These are phyloP conservation scores for Huntiella omanensis DNA, from an alignment of 2,329 filamentous ascomycete species.

Conservation along the genomic window DNA sequence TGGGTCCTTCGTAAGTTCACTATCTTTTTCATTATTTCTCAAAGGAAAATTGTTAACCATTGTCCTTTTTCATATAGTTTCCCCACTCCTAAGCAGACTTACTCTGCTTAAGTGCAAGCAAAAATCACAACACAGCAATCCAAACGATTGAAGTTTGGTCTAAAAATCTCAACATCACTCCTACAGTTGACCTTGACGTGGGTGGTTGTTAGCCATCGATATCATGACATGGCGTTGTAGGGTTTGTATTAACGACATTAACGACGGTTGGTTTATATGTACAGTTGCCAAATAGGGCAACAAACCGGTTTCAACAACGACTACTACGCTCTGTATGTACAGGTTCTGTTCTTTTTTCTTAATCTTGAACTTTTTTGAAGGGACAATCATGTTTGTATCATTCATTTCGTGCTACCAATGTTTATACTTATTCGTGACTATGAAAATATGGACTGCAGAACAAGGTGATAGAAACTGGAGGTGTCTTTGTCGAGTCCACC, in stretches of 20 bases:
- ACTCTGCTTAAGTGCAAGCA: slow-evolving; percentile 24
- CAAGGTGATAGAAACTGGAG: too few relatives aligned
- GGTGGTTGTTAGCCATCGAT: not conserved
- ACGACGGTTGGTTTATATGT: slow-evolving; percentile 6
- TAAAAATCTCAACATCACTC: slow-evolving; percentile 11
- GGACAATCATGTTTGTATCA: too few relatives aligned
- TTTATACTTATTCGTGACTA: too few relatives aligned
- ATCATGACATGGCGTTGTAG: slow-evolving; percentile 10
- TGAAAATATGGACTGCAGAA: too few relatives aligned
- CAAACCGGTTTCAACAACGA: slow-evolving; percentile 37
- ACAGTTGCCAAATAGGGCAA: slow-evolving; percentile 4
- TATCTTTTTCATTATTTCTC: not conserved
- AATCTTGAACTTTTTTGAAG: not conserved
- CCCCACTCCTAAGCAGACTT: slow-evolving; percentile 67
- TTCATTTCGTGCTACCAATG: too few relatives aligned
- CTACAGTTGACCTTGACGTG: not conserved
- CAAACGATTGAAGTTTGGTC: not conserved
- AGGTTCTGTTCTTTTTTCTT: slow-evolving; percentile 1
- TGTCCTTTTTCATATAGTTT: slow-evolving; percentile 31
- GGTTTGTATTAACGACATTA: slow-evolving; percentile 9
- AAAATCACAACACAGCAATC: not conserved
- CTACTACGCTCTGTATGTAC: slow-evolving; percentile 11
- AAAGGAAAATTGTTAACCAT: not conserved
- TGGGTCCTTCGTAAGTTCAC: slow-evolving; percentile 75
- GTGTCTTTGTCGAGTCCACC: too few relatives aligned